Evolutionary conservation across 78 protist species (phyloP), one percentile per base, ranked within the genome.

Genomic region (Polysphondylium violaceum): DNA sequence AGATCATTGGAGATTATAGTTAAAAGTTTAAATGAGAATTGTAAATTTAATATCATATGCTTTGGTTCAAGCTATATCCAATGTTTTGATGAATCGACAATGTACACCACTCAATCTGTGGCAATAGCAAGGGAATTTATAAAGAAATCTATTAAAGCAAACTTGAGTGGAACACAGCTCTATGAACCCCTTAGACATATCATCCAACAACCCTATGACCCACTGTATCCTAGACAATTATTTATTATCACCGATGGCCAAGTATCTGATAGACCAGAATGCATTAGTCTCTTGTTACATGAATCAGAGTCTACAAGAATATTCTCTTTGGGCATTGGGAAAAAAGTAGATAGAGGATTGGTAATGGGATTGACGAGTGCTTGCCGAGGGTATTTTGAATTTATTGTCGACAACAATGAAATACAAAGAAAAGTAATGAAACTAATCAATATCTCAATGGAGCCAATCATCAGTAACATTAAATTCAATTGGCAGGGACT

Each of bases 231-330:
- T 55, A 56, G 88, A 61, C 88, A 81, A 47, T 58, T 81, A 11
- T 81, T 81, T 44, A 56, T 81, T 21, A 27, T 81, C 21, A 81
- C 88, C 43, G 88, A 81, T 60, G 88, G 88, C 25, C 76, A 61
- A 25, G 88, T 81, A 25, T 33, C 44, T 55, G 64, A 81, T 35
- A 68, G 74, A 55, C 51, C 33, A 16, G 12, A 33, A 4, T 50
- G 51, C 21, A 43, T 81, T 47, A 64, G 65, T 14, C 56, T 36
- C 16, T 74, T 71, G 16, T 55, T 29, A 2, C 61, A 58, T 12
- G 88, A 65, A 25, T 56, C 76, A 11, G 8, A 65, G 2, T 38
- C 67, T 21, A 81, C 74, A n/a, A 65, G 90, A 35, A 83, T 83
- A 2, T 83, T 83, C 47, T 68, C 90, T 23, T 51, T 83, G 2